Base-by-base conservation (phyloP, 305 asterid genomes). In the Vinca major region DNA sequence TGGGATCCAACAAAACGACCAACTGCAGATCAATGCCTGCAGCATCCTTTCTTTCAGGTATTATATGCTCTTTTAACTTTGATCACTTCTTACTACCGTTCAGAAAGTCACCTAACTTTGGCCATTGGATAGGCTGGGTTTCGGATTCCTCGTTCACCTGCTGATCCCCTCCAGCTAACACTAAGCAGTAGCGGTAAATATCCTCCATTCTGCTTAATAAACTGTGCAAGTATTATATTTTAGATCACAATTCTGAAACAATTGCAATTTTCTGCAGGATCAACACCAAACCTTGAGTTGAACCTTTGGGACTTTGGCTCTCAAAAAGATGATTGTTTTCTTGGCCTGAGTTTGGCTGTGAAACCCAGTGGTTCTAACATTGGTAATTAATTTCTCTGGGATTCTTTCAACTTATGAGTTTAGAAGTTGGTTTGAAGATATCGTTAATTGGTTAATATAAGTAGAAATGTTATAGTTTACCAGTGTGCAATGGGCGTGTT, bases 1-100 rank as follows among this genome's bases (percentile, higher is more conserved):
- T 93, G 99, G 97, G 97, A 93, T 83, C 99, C 99, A 36, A 75
- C 78, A 55, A 84, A 86, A 83, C 87, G 99, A 79, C 97, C 96
- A 62, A 85, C 97, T 16, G 99, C 99, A 55, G 96, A 90, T 53
- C 91, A 90, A 62, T 90, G 97, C 81, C 81, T 93, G 82, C 89
- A 85, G 73, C 97, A 90, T 75, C 94, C 95, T 2, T 93, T 93
- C 80, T 93, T 93, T 79, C 87, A 89, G 60, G 97, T 90, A 86
- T 78, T 67, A 50, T 62, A 69, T 69, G 69, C 73, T 41, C 40
- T 71, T 74, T 47, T 55, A 36, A 71, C 44, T 64, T 76, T 48
- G 13, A 58, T 61, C 54, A 16, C 41, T 43, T 60, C 17, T 52
- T 43, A 36, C 40, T 67, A 1, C 37, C 58, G 71, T 48, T 48